Conservation (phyloP, 805 yeast genomes). For the Lipomyces oligophaga region DNA sequence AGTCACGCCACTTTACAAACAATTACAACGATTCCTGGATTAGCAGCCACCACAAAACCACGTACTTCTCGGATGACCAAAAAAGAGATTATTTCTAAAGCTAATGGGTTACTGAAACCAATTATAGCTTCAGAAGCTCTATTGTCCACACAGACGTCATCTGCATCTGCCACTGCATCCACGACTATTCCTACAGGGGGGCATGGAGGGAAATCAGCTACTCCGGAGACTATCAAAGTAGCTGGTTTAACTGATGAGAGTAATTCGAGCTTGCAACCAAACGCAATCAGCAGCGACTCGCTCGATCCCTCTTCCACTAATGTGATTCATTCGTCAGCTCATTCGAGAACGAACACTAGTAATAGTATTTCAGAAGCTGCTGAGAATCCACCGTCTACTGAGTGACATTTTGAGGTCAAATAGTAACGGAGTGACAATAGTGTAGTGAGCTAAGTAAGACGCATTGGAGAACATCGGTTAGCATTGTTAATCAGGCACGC, state of each 20-base stretch:
- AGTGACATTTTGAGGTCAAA: too few relatives aligned
- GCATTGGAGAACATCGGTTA: too few relatives aligned
- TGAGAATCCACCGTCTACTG: too few relatives aligned
- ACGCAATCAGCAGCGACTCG: too few relatives aligned
- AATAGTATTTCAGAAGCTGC: too few relatives aligned
- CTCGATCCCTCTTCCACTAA: too few relatives aligned
- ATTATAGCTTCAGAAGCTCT: background rate
- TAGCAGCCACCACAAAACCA: background rate
- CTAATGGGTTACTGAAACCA: slow-evolving; percentile 26
- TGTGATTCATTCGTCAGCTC: too few relatives aligned
- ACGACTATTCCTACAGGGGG: background rate
- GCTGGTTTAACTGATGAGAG: background rate
- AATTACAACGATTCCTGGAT: background rate
- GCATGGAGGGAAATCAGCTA: background rate
- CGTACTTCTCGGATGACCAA: slow-evolving; percentile 19
- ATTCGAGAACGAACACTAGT: too few relatives aligned
- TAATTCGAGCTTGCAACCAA: too few relatives aligned
- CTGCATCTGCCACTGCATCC: background rate
- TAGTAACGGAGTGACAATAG: too few relatives aligned
- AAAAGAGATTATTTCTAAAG: slow-evolving; percentile 30
- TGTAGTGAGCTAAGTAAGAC: too few relatives aligned
- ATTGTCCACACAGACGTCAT: background rate
- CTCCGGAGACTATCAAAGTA: background rate
- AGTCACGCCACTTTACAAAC: background rate
- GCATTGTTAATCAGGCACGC: too few relatives aligned